phyloP scores from a whole-genome alignment of 805 yeast species.

The Yarrowia hollandica region DNA sequence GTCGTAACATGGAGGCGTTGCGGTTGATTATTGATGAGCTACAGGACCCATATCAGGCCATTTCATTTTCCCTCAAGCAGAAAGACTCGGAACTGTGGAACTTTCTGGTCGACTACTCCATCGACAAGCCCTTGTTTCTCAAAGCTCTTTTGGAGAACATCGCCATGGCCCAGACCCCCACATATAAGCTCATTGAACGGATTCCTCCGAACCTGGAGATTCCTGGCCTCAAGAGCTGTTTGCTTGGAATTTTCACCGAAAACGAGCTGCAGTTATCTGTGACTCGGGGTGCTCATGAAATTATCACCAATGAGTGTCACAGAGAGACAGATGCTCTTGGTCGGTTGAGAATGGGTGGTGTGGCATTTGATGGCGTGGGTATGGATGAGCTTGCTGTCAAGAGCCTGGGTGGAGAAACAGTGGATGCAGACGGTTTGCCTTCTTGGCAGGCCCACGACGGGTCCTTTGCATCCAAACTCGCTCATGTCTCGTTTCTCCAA shows the following conservation, averaged over 20 bases:
- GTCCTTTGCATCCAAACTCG: slow-evolving; percentile 21
- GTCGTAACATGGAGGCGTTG: slow-evolving; percentile 75
- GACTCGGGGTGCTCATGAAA: slow-evolving; percentile 55
- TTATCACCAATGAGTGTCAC: slow-evolving; percentile 51
- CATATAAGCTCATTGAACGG: slow-evolving; percentile 51
- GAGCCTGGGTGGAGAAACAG: neutral
- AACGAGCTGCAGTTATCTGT: slow-evolving; percentile 54
- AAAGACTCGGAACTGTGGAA: slow-evolving; percentile 82
- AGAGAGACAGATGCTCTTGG: slow-evolving; percentile 13
- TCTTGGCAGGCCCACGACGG: slow-evolving; percentile 25
- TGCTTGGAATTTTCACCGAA: slow-evolving; percentile 62
- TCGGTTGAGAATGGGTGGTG: slow-evolving; percentile 4
- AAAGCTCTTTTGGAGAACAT: slow-evolving; percentile 64
- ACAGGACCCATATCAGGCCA: slow-evolving; percentile 77
- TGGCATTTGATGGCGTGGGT: slow-evolving; percentile 1
- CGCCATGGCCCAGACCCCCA: slow-evolving; percentile 49
- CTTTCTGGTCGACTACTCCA: slow-evolving; percentile 66
- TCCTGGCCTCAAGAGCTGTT: slow-evolving; percentile 60
- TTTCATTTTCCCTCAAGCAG: slow-evolving; percentile 67
- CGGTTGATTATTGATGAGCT: slow-evolving; percentile 72
- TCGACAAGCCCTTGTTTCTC: slow-evolving; percentile 73
- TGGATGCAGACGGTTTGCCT: slow-evolving; percentile 1
- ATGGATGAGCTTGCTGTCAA: slow-evolving; percentile 5
- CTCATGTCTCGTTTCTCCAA: slow-evolving; percentile 9
- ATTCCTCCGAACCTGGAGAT: slow-evolving; percentile 65